phyloP scores from a whole-genome alignment of 306 rosid genomes.

The Cucurbita maxima region DNA sequence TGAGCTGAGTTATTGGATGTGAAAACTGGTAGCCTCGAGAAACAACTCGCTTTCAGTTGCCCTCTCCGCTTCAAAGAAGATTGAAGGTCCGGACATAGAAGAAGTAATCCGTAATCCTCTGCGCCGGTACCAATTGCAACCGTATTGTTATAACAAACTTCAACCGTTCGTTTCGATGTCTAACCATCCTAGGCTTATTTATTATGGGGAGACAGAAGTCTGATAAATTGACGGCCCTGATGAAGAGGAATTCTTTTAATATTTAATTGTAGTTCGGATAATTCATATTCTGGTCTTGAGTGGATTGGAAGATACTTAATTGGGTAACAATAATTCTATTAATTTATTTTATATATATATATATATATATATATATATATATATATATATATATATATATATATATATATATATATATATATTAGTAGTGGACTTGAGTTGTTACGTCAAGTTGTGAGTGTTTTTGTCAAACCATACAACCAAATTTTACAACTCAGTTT shows the following conservation, averaged over 20 bases:
- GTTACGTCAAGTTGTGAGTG: too few species aligned
- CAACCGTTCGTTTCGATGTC: background rate
- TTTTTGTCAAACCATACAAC: too few species aligned
- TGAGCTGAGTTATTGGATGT: background rate
- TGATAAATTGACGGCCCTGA: background rate
- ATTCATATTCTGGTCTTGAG: background rate
- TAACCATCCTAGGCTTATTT: background rate
- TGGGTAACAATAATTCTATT: too few species aligned
- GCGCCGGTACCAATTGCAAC: background rate
- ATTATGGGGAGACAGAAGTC: background rate
- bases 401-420: too few species aligned
- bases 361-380: too few species aligned
- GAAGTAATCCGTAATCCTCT: background rate
- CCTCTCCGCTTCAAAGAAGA: constrained; percentile 3
- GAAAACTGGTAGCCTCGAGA: background rate
- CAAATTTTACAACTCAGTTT: too few species aligned
- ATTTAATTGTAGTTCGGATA: background rate
- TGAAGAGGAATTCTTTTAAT: background rate
- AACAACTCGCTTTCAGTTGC: background rate
- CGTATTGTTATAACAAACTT: background rate
- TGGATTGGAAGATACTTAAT: background rate
- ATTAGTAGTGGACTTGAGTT: too few species aligned
- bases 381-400: too few species aligned
- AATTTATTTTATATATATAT: too few species aligned
- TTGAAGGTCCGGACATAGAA: background rate